These are phyloP conservation scores for Tolypocladium pustulatum DNA, from an alignment of 2,329 filamentous ascomycete genomes.

Conservation along the genomic window DNA sequence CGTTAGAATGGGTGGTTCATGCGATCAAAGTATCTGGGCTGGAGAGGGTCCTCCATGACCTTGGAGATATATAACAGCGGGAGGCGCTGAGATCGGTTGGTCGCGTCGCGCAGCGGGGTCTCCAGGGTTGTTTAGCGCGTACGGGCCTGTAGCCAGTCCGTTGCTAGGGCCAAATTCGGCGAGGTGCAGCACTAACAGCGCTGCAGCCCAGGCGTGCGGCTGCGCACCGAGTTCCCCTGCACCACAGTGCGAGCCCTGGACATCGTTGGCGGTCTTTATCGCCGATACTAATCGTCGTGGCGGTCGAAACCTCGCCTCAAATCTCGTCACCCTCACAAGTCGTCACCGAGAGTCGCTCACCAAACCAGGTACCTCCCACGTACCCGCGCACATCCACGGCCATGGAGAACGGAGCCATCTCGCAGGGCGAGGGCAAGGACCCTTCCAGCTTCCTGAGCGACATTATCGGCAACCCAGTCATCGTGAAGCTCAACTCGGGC, in stretches of 20 bases:
- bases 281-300: not conserved
- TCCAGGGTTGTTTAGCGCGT: not conserved
- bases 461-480: slow-evolving; percentile 89
- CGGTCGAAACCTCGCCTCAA: not conserved
- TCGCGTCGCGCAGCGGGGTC: not conserved
- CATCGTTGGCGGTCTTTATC: not conserved
- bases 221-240: not conserved
- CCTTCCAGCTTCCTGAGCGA: slow-evolving; percentile 88
- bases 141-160: not conserved
- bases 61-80: no score
- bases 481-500: slow-evolving; percentile 96
- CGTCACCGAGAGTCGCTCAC: not conserved
- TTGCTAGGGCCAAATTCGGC: not conserved
- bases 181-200: not conserved
- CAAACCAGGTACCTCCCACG: not conserved
- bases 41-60: no score
- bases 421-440: slow-evolving; percentile 69
- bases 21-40: not conserved
- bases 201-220: not conserved
- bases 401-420: slow-evolving; percentile 66
- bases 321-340: not conserved
- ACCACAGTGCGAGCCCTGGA: not conserved
- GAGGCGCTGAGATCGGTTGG: not conserved
- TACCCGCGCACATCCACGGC: not conserved
- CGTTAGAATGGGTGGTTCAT: no score